Base-by-base conservation (phyloP, 768 basidiomycete genomes). In the Serpula lacrymans region DNA sequence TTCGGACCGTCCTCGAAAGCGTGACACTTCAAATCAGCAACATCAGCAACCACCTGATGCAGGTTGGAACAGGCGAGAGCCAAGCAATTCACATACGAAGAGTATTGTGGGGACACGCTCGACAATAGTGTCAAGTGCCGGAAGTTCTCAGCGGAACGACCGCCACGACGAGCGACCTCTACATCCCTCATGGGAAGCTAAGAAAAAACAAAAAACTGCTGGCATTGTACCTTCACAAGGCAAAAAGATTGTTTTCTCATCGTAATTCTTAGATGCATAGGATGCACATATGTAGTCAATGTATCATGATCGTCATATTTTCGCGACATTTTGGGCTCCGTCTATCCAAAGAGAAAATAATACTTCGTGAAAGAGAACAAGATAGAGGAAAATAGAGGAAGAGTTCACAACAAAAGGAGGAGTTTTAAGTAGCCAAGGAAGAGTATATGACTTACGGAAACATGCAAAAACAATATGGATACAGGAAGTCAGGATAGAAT, bases 181-280 rank as follows among this genome's bases (percentile, higher is more conserved):
- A 41, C 96, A 99, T 64, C 95, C 96, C 2, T 95, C 91, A 11
- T 99, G 96, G 95, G 89, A 89, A 61, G 96, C 96, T 5, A 97
- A 94, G 67, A 75, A 74, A 62, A 82, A 79, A 59, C 60, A 83
- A 44, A 90, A 86, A 64, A 75, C 70, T 49, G 70, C 67, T n/a
- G 68, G 68, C 6, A 82, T 85, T 26, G 61, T 80, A 8, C 76
- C 80, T 30, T 71, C 82, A 33, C 80, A 83, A 61, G 88, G 91
- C 18, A 93, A 82, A 58, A 96, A 96, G 70, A 95, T 96, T 43
- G 77, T 76, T 39, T 89, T 74, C 48, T 51, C 39, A 30, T 40
- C 47, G 14, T 54, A 49, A 37, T 29, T 11, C 35, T 11, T 29
- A 33, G 39, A 37, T 17, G 29, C 34, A 41, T 35, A 29, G 3